Percentiles rank a stretch among this genome's conserved stretches.
Conservation (phyloP, 768 basidiomycete species). For the Rubroboletus pulcherrimus region DNA sequence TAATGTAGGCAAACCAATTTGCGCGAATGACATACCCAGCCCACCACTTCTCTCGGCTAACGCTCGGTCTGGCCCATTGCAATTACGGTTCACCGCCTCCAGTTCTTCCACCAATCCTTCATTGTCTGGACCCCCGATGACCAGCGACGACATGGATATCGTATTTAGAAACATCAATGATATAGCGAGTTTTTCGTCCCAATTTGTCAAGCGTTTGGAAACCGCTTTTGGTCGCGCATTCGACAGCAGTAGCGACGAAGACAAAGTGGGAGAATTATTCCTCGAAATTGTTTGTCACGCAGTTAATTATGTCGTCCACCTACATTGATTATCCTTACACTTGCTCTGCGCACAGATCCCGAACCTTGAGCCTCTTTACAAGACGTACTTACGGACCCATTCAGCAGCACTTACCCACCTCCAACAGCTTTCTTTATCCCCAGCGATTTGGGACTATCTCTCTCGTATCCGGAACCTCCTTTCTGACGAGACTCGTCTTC, state of each 20-base stretch:
- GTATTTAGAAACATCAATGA: slow-evolving; percentile 74
- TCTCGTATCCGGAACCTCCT: slow-evolving; percentile 44
- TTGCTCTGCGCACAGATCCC: slow-evolving; percentile 45
- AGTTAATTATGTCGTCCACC: neutral
- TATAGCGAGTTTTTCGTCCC: slow-evolving; percentile 61
- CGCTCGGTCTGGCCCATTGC: slow-evolving; percentile 9
- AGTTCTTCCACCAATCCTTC: slow-evolving; percentile 36
- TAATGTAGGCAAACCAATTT: slow-evolving; percentile 32
- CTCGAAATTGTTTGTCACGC: slow-evolving; percentile 52
- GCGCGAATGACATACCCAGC: neutral
- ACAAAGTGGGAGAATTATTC: slow-evolving; percentile 64
- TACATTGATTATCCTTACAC: neutral
- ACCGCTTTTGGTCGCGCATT: slow-evolving; percentile 52
- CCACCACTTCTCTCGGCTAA: neutral
- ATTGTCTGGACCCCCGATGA: slow-evolving; percentile 52
- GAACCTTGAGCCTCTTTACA: slow-evolving; percentile 62
- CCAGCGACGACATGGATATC: slow-evolving; percentile 54
- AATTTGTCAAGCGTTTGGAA: slow-evolving; percentile 57
- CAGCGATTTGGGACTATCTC: slow-evolving; percentile 45
- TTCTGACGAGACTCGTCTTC: slow-evolving; percentile 62
- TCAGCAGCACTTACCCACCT: slow-evolving; percentile 64
- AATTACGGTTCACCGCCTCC: slow-evolving; percentile 33
- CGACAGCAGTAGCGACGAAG: slow-evolving; percentile 58
- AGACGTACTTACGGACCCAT: slow-evolving; percentile 71
- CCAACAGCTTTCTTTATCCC: slow-evolving; percentile 34